These are phyloP conservation scores for Coprinopsis marcescibilis DNA, from an alignment of 768 basidiomycete genomes.

Conservation along the genomic window DNA sequence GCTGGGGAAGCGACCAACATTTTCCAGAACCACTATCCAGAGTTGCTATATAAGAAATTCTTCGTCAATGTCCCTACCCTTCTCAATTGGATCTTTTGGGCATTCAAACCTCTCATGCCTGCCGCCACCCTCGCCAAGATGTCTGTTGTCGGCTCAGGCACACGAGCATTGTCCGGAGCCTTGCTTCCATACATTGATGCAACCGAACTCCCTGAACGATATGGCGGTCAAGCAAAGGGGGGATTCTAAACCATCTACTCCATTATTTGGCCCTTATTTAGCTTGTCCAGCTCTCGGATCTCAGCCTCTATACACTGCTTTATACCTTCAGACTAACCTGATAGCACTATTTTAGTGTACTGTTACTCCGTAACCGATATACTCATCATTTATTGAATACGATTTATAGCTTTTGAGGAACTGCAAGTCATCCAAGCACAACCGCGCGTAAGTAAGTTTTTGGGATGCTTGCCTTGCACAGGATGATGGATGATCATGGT, in stretches of 20 bases:
- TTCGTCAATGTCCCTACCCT: slow-evolving; percentile 77
- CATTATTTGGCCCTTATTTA: no score
- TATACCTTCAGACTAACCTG: no score
- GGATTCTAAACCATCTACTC: slow-evolving; percentile 33
- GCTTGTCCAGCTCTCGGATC: no score
- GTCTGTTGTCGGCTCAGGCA: slow-evolving; percentile 65
- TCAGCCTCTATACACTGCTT: no score
- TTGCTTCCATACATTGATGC: slow-evolving; percentile 52
- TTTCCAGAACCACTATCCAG: slow-evolving; percentile 75
- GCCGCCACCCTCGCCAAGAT: slow-evolving; percentile 76
- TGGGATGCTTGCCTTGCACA: no score
- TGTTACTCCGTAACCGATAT: no score
- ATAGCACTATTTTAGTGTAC: no score
- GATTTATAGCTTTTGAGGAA: no score
- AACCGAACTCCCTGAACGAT: slow-evolving; percentile 57
- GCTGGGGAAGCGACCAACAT: slow-evolving; percentile 70
- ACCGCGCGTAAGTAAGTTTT: no score
- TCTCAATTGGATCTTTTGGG: slow-evolving; percentile 81
- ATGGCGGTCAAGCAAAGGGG: slow-evolving; percentile 60
- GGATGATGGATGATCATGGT: no score
- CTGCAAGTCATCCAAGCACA: no score
- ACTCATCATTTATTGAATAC: no score
- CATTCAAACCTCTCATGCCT: slow-evolving; percentile 70
- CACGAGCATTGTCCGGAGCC: slow-evolving; percentile 51
- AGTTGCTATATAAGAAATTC: slow-evolving; percentile 74